phyloP scores from a whole-genome alignment of 371 early-diverging fungal species.

The Batrachochytrium dendrobatidis region DNA sequence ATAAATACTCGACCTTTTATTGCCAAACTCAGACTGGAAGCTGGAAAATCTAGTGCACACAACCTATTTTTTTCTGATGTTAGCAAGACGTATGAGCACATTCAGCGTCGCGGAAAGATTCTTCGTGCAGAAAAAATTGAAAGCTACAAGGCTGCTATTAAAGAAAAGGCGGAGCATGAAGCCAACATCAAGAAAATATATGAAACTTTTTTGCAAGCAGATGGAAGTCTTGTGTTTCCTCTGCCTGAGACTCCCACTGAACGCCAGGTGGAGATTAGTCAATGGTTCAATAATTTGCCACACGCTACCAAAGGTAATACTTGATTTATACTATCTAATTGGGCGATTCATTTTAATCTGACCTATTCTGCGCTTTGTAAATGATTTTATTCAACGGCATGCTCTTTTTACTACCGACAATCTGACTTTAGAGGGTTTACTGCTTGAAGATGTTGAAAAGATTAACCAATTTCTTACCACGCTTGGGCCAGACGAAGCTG shows the following conservation, averaged over 20 bases:
- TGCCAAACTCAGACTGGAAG: neutral
- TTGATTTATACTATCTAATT: neutral
- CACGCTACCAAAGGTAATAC: slow-evolving; percentile 51
- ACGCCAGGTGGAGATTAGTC: slow-evolving; percentile 57
- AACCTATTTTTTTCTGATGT: slow-evolving; percentile 81
- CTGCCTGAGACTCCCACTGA: slow-evolving; percentile 43
- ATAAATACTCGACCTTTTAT: neutral
- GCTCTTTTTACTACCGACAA: too few species aligned
- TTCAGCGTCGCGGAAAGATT: slow-evolving; percentile 65
- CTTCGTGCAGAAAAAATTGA: slow-evolving; percentile 43
- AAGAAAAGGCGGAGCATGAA: neutral
- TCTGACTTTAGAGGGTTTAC: slow-evolving; percentile 49
- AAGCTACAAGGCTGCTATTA: neutral
- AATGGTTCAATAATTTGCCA: slow-evolving; percentile 65
- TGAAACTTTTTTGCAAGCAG: slow-evolving; percentile 10
- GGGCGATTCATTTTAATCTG: slow-evolving; percentile 49
- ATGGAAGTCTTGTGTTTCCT: slow-evolving; percentile 35
- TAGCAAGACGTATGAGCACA: slow-evolving; percentile 68
- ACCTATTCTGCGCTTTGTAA: slow-evolving; percentile 63
- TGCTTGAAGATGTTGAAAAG: slow-evolving; percentile 65
- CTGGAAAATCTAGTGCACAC: slow-evolving; percentile 37
- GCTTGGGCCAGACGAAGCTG: slow-evolving; percentile 57
- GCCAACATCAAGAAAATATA: neutral
- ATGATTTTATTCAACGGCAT: slow-evolving; percentile 11
- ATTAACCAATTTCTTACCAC: slow-evolving; percentile 74